These are phyloP conservation scores for Chaetomiaceae sp. DNA, from an alignment of 2,329 filamentous ascomycete species.

Conservation along the genomic window DNA sequence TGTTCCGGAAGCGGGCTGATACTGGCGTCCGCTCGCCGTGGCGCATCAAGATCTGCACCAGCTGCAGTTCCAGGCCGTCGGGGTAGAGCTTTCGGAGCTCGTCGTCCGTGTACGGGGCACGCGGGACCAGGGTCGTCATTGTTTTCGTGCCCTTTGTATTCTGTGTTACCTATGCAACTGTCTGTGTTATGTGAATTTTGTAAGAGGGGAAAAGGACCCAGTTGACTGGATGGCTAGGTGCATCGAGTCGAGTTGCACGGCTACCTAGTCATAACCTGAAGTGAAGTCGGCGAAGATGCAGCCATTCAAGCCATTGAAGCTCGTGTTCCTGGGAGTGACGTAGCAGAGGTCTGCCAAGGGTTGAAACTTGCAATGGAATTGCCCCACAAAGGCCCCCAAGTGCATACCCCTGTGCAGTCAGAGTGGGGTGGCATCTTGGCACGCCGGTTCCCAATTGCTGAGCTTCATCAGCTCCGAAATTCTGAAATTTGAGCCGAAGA, in stretches of 20 bases:
- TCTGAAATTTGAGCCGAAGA: constrained; percentile 6
- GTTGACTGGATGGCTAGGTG: no score
- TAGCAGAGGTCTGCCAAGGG: background rate
- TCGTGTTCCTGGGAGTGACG: background rate
- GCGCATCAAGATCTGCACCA: constrained; percentile 82
- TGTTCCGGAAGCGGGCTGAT: constrained; percentile 80
- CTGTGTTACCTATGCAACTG: no score
- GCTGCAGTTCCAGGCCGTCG: constrained; percentile 69
- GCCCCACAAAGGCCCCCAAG: no score
- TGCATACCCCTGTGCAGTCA: background rate
- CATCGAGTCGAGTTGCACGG: no score
- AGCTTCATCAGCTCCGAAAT: no score
- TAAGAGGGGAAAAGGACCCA: no score
- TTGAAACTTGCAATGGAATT: no score
- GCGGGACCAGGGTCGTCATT: constrained; percentile 77
- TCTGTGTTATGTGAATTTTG: no score
- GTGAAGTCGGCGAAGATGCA: background rate
- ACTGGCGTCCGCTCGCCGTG: constrained; percentile 83
- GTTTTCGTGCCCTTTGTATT: constrained; percentile 10
- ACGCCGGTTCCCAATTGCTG: background rate
- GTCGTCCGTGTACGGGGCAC: constrained; percentile 70
- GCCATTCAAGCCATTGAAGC: no score
- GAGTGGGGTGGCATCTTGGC: constrained; percentile 3
- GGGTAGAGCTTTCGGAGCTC: constrained; percentile 84
- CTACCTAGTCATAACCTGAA: background rate